Evolutionary conservation across 116 monocot genomes (phyloP).

Genomic region (Dioscorea cayenensis): DNA sequence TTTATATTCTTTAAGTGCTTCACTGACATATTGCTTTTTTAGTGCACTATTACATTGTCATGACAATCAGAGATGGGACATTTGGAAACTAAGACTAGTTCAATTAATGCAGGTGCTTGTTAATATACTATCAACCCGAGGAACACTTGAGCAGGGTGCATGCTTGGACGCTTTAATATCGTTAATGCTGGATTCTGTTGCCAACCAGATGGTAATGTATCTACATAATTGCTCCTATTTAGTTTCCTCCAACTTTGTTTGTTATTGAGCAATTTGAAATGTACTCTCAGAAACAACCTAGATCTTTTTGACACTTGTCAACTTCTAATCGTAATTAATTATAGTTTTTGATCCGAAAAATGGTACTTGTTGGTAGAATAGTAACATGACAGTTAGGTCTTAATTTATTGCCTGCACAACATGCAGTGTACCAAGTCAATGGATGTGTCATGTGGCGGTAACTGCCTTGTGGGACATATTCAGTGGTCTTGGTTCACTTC

Average conservation of each 20-base stretch:
- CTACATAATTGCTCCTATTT: neutral
- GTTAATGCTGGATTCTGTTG: constrained; percentile 75
- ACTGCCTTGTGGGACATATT: no score
- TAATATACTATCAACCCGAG: constrained; percentile 59
- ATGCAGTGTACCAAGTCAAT: no score
- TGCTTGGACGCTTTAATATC: constrained; percentile 88
- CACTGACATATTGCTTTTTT: neutral
- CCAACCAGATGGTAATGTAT: constrained; percentile 73
- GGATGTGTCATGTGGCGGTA: no score
- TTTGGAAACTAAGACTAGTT: constrained; percentile 6
- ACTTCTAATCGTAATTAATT: no score
- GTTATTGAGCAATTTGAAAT: neutral
- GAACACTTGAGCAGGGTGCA: constrained; percentile 62
- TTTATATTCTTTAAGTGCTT: no score
- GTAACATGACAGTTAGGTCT: no score
- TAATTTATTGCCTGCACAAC: no score
- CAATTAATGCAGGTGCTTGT: constrained; percentile 56
- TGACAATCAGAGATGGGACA: neutral
- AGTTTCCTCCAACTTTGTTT: neutral
- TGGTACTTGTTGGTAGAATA: no score
- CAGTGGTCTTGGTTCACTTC: no score
- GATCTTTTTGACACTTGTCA: no score
- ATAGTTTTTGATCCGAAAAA: no score
- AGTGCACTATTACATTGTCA: neutral
- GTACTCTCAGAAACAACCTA: neutral